A percentile compares a stretch with the other conserved stretches of the same genome.
Conservation (phyloP, 352 stramenopile genomes). For the Pythium pectinolyticum region DNA sequence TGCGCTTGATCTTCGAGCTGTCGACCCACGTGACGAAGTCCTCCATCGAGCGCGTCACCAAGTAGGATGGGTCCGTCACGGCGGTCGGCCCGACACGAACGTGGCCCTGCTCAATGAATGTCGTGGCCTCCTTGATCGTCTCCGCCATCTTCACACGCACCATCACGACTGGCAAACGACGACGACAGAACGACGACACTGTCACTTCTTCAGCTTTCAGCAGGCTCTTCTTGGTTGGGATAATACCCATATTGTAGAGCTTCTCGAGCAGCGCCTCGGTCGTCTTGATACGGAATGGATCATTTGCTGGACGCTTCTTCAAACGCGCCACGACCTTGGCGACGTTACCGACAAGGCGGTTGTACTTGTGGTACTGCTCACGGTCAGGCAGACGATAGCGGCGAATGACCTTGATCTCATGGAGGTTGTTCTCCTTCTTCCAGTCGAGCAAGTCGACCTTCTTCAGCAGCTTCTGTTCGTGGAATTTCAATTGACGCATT, state of each 20-base stretch:
- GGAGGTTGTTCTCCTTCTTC: conserved; percentile 98
- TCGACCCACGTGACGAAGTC: conserved; percentile 99
- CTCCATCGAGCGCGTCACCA: conserved; percentile 98
- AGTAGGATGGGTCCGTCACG: conserved; percentile 96
- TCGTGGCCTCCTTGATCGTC: conserved; percentile 97
- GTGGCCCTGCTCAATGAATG: conserved; percentile 98
- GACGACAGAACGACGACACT: conserved; percentile 93
- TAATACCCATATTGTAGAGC: conserved; percentile 97
- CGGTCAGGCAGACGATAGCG: conserved; percentile 98
- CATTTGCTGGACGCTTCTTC: conserved; percentile 93
- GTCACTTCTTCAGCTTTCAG: conserved; percentile 97
- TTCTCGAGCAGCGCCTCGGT: conserved; percentile 97
- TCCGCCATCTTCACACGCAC: conserved; percentile 99
- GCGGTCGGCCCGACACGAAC: conserved; percentile 92
- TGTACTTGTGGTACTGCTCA: conserved; percentile 99
- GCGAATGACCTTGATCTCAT: conserved; percentile 97
- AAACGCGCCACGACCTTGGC: conserved; percentile 93
- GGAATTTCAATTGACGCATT: conserved; percentile 94
- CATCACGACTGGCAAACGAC: conserved; percentile 98
- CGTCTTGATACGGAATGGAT: conserved; percentile 97
- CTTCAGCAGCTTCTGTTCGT: conserved; percentile 98
- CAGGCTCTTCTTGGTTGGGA: conserved; percentile 96
- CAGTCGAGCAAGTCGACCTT: conserved; percentile 99
- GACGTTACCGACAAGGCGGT: conserved; percentile 96
- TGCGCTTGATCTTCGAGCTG: conserved; percentile 97